Base-by-base conservation (phyloP, 1,284 basidiomycete genomes). In the Apiotrichum sp. region DNA sequence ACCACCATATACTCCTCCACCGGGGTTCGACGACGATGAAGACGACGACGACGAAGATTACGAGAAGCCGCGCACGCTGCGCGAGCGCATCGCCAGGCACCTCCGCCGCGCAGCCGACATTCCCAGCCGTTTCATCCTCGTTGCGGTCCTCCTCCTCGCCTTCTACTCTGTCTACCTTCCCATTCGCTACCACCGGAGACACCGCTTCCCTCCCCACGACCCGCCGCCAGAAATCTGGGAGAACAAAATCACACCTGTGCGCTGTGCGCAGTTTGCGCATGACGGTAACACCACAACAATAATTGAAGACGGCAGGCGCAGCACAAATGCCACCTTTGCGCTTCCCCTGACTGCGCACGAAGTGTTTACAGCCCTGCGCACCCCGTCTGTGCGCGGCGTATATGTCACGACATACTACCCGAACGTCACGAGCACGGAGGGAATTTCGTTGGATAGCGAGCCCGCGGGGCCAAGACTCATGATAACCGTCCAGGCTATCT, bases 241-340 rank as follows among this genome's bases (percentile, higher is more conserved):
- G 22, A 22, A 22, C 22, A 22, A 22, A 8, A 38, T 38, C 36
- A 13, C 40, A 10, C n/a, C 40, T 6, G n/a, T 48, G 35, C 13
- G 31, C 35, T 48, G 47, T 36, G 47, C 36, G 5, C 34, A 38
- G 13, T 31, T 48, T 34, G n/a, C 16, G 7, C 31, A 16, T 35
- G 46, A 47, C 9, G 31, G 11, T 13, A 29, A 6, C 6, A 6
- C 13, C 16, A 29, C 42, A 29, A 29, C 7, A 5, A 38, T 13
- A 38, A 38, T 8, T 9, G 31, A 10, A 41, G 40, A 11, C 10
- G 40, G 11, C 40, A 41, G 9, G 10, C 47, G 35, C 47, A 36
- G 47, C 47, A 48, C 8, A 11, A 62, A 62, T 36, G 29, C 53
- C 31, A 60, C 58, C 3, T 60, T 62, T 33, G 38, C 52, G 32